Base-by-base conservation (phyloP, 2,329 filamentous ascomycete species). In the Aspergillus tubingensis region DNA sequence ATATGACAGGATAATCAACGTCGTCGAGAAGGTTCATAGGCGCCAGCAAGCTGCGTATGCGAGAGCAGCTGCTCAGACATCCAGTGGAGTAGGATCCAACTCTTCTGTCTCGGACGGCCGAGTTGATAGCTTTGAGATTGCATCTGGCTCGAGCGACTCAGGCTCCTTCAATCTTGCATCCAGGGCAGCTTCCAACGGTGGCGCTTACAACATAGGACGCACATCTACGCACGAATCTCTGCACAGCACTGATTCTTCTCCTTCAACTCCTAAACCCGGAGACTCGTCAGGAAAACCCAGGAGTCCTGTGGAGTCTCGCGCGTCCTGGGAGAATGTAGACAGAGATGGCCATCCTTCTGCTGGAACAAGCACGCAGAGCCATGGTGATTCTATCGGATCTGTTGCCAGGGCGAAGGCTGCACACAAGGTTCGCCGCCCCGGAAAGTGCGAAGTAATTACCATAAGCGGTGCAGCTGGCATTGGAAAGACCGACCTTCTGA, bases 21-120 rank as follows among this genome's bases (percentile, higher is more conserved):
- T 95, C 38, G 91, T 97, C 53, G 88, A 96, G 64, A 88, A 87
- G 50, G 89, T 92, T 52, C 86, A 90, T 19, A 87, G 82, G 70
- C 87, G 83, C 36, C 90, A 93, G 53, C 76, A 78, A 47, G 67
- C 70, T 21, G 67, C 72, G 6, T 66, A 69, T 39, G 68, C 72
- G 7, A 76, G 73, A 54, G 69, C 72, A 11, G 69, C 64, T 7
- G 63, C 70, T 7, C 75, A 75, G 58, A 67, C 66, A 36, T 66
- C 73, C 8, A 81, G 79, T 65, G 76, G 78, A 8, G 65, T 85
- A 30, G 83, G 83, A 23, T 86, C 85, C 39, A 76, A 70, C 52
- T 85, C 83, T 1, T 84, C 83, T 4, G 72, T 80, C 11, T 83
- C 83, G 0, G 83, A 84, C 58, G 74, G 78, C 36, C 80, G 81